phyloP scores from a whole-genome alignment of 2,329 filamentous ascomycete genomes.

The Huntiella savannae region DNA sequence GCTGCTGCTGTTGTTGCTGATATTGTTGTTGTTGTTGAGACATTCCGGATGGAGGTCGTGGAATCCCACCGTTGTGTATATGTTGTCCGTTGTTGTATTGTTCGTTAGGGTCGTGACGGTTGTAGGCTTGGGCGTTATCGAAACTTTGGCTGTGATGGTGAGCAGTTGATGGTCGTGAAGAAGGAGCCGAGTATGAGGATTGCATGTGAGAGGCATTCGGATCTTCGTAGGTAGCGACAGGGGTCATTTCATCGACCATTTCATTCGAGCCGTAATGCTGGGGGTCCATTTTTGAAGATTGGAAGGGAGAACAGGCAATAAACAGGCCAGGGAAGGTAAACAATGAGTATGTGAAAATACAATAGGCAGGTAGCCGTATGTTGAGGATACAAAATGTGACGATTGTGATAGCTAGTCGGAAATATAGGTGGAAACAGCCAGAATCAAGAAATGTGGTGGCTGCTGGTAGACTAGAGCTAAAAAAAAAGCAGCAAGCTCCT shows the following conservation, averaged over 20 bases:
- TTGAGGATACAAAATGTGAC: not conserved
- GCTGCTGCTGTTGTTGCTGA: slow-evolving; percentile 20
- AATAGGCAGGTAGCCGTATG: not conserved
- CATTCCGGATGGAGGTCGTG: slow-evolving; percentile 35
- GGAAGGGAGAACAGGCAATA: no score
- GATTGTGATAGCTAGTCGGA: not conserved
- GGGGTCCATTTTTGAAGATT: slow-evolving; percentile 6
- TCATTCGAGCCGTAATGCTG: slow-evolving; percentile 8
- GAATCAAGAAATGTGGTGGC: not conserved
- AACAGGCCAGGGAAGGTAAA: not conserved
- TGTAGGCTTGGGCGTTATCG: slow-evolving; percentile 22
- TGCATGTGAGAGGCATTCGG: slow-evolving; percentile 11
- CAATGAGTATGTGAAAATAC: not conserved
- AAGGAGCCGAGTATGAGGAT: slow-evolving; percentile 12
- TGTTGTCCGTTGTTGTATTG: slow-evolving; percentile 28
- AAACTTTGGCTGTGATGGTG: slow-evolving; percentile 30
- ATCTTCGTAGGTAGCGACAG: slow-evolving; percentile 6
- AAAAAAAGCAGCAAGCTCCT: no score
- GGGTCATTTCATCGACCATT: slow-evolving; percentile 7
- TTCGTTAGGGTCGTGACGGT: slow-evolving; percentile 21
- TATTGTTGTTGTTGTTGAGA: slow-evolving; percentile 19
- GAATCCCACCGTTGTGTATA: slow-evolving; percentile 20
- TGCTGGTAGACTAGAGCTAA: no score
- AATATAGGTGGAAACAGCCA: not conserved
- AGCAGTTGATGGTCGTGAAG: slow-evolving; percentile 11